Evolutionary conservation across 1,284 basidiomycete species (phyloP).

Genomic region (Puccinia coronata): DNA sequence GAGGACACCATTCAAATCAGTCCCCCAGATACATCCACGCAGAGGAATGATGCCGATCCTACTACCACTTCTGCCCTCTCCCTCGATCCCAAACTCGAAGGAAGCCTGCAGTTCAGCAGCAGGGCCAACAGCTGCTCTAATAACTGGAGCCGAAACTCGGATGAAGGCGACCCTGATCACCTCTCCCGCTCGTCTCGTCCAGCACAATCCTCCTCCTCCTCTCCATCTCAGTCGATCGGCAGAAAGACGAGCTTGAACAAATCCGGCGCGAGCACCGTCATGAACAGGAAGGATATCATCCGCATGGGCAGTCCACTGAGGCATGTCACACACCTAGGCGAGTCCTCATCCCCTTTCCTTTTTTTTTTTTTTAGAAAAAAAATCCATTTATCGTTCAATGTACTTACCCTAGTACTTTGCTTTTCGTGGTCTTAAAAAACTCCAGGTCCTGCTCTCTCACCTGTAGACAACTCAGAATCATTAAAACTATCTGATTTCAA

Average conservation of each 20-base stretch:
- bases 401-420: neutral
- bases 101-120: neutral
- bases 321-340: constrained; percentile 49
- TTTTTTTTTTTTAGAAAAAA: neutral
- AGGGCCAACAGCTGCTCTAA: constrained; percentile 1
- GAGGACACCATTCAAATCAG: neutral
- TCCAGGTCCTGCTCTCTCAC: constrained; percentile 6
- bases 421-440: neutral
- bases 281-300: constrained; percentile 42
- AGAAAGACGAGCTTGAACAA: constrained; percentile 47
- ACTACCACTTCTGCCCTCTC: neutral
- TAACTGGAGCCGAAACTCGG: neutral
- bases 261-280: neutral
- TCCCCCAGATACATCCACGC: neutral
- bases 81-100: constrained; percentile 8
- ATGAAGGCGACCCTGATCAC: constrained; percentile 10
- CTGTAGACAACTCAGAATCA: constrained; percentile 4
- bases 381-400: too few species aligned
- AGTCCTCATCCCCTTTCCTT: neutral
- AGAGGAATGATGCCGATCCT: constrained; percentile 13
- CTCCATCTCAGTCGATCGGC: constrained; percentile 12
- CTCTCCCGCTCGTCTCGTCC: neutral
- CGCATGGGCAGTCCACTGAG: constrained; percentile 49
- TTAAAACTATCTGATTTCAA: neutral
- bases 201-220: constrained; percentile 13